phyloP scores from a whole-genome alignment of 1,139 yeast species.

The Pichia sp. region DNA sequence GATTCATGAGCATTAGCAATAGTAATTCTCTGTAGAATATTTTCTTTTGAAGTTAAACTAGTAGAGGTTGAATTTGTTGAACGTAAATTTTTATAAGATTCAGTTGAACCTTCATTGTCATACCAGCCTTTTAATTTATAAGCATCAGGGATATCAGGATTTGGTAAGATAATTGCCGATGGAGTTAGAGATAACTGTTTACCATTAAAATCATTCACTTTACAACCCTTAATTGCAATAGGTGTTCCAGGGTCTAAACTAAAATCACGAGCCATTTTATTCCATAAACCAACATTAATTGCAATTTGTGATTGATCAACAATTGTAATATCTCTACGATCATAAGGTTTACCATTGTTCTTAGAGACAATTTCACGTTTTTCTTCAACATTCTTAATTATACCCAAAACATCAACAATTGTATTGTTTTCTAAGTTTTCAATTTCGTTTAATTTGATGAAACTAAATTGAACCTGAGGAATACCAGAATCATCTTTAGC shows the following conservation, averaged over 20 bases:
- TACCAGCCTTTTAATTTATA: constrained; percentile 92
- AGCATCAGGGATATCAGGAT: constrained; percentile 89
- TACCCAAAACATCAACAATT: constrained; percentile 81
- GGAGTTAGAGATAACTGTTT: constrained; percentile 77
- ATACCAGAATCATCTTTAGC: constrained; percentile 61
- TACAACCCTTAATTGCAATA: constrained; percentile 87
- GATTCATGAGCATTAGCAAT: constrained; percentile 63
- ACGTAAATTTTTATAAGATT: constrained; percentile 58
- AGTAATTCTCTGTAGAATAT: constrained; percentile 47
- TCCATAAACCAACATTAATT: constrained; percentile 85
- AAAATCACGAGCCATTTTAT: constrained; percentile 76
- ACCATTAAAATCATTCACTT: constrained; percentile 86
- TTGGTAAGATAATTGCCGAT: constrained; percentile 65
- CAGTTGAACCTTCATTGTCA: constrained; percentile 66
- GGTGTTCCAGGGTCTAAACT: constrained; percentile 71
- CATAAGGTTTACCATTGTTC: constrained; percentile 82
- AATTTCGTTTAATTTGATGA: constrained; percentile 62
- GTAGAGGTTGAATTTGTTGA: constrained; percentile 32
- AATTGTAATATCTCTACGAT: constrained; percentile 79
- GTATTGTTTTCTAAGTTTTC: constrained; percentile 65
- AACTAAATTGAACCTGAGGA: constrained; percentile 74
- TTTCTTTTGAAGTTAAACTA: constrained; percentile 27
- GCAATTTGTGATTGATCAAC: constrained; percentile 83
- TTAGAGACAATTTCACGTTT: constrained; percentile 82
- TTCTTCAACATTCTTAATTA: constrained; percentile 70